Evolutionary conservation across 2,329 filamentous ascomycete species (phyloP), one percentile per base, ranked within the genome.

Genomic region (Calonectria pseudoreteaudii): DNA sequence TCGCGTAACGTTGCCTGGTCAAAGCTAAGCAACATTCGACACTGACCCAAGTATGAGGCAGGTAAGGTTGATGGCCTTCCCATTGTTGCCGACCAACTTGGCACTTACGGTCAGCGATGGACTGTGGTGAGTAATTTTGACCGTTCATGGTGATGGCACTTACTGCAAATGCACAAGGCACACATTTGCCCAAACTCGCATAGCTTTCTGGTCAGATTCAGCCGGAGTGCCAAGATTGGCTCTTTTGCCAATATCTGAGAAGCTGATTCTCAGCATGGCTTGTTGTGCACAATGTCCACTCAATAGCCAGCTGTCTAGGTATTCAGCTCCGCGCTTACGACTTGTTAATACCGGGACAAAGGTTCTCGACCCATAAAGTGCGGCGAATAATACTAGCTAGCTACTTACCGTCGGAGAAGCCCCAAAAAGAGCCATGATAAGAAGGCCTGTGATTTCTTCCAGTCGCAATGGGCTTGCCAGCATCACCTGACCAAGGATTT

Each of bases 261-360:
- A 86, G 58, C 82, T 84, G 49, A 86, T 86, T 65, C 84, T 85
- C 13, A 87, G 75, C 84, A 87, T 87, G 1, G 85, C 84, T 69
- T 87, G 85, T 67, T 86, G 84, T 0, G 83, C 84, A 49, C 85
- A 86, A 60, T 86, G 85, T 0, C 85, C 85, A 3, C 83, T 86
- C 52, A 86, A 74, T 14, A 86, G 76, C 85, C 85, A 86, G 64
- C 85, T 86, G 58, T 86, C 85, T 28, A 86, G 82, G 56, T 86
- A 86, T 58, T 86, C 85, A 1, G 78, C 74, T 11, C 78, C 77
- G 14, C 68, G 74, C 74, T 80, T 31, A 2, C 50, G 65, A 41
- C 14, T 41, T 10, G n/a, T 49, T 9, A 62, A 41, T 41, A 36
- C 18, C 30, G 18, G 2, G 20, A 26, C 49, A 3, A 6, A 50